Percentiles rank a stretch among this genome's conserved stretches.
phyloP scores from a whole-genome alignment of 208 protist species.

The Angomonas ambiguus region DNA sequence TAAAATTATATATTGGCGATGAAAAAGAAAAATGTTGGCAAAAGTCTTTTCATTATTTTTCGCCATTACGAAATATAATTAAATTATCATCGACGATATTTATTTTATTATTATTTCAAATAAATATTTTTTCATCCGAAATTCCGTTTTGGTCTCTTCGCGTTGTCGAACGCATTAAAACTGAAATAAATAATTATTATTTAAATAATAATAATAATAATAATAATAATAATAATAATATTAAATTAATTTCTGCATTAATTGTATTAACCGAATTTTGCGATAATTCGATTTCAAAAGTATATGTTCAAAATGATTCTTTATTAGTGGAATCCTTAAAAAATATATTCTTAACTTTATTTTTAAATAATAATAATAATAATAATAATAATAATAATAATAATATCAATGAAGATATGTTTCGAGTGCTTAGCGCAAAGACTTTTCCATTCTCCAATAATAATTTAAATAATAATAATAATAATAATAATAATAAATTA shows the following conservation, averaged over 20 bases:
- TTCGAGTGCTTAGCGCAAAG: too few species aligned
- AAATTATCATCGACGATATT: background rate
- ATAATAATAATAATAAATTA: background rate
- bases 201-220: background rate
- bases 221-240: constrained; percentile 6
- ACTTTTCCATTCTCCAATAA: background rate
- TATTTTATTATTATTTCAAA: constrained; percentile 1
- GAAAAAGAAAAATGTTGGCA: background rate
- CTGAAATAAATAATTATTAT: constrained; percentile 1
- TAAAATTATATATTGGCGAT: constrained; percentile 7
- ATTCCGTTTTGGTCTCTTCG: background rate
- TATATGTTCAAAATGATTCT: constrained; percentile 1
- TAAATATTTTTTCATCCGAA: background rate
- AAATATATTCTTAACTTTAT: background rate
- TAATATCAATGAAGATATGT: too few species aligned
- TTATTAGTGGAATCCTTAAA: background rate
- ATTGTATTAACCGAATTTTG: background rate
- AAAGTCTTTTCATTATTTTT: background rate
- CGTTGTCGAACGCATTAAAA: background rate
- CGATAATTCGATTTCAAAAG: background rate
- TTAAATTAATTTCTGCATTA: background rate
- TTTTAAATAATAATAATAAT: background rate
- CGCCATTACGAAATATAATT: background rate
- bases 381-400: constrained; percentile 4
- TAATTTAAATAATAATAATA: constrained; percentile 6